Base-by-base conservation (phyloP, 352 stramenopile species). In the Peronospora tabacina region DNA sequence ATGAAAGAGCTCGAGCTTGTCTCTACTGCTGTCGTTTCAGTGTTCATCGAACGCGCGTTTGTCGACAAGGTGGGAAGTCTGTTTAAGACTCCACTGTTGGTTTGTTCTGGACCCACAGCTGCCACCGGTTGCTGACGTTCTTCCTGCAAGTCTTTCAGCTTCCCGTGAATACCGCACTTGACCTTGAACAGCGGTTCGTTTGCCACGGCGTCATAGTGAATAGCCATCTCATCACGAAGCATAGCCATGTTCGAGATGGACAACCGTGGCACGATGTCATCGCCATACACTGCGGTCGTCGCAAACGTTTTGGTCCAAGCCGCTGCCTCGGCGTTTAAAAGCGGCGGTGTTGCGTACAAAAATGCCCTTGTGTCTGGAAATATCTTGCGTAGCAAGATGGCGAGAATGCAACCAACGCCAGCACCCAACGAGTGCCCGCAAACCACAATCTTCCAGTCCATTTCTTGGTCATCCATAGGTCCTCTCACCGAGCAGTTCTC, bases 391-490 rank as follows among this genome's bases (percentile, higher is more conserved):
- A 90, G 62, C 40, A 92, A 55, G 24, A 92, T 55, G 1, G 68
- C 59, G 9, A 94, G 57, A 36, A 94, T 81, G 16, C 71, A 73
- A 19, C 66, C 75, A 7, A 90, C 80, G 7, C 76, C 83, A n/a
- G 75, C 83, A 24, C 83, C 81, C 66, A 92, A 85, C 37, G 79
- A 90, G 63, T 94, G 83, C 4, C 83, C 83, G 15, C 70, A 82
- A 5, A 92, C 65, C 10, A 90, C 79, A 48, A 94, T 68, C 38
- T 68, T 74, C 76, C 75, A 89, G 38, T 68, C 50, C n/a, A 33
- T 58, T 7, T 56, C 39, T 15, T 55, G 41, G 28, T 49, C 49
- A 33, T 58, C 34, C 0, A 34, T 58, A 0, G 42, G 30, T 15
- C 52, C 47, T 24, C 32, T 53, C 11, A 38, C 32, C n/a, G 45